Percentiles rank a stretch among this genome's conserved stretches.
These are phyloP conservation scores for Panicum hallii DNA, from an alignment of 202 grass and related monocot species.

Conservation along the genomic window DNA sequence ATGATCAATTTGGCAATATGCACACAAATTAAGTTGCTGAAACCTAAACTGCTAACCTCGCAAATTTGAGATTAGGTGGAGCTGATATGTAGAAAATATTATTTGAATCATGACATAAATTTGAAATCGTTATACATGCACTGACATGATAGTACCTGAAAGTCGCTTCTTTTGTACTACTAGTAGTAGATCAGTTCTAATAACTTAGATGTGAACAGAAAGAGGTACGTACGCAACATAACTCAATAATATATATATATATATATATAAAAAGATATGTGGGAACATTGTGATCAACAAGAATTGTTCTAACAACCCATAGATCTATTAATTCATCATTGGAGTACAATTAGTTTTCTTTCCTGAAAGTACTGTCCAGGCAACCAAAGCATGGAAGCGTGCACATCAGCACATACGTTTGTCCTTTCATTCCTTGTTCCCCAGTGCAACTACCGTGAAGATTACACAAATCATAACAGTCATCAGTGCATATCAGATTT, in stretches of 20 bases:
- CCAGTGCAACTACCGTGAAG: not conserved
- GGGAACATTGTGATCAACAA: not conserved
- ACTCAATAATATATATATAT: not conserved
- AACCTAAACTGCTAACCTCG: not conserved
- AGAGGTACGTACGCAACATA: not conserved
- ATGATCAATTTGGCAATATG: not conserved
- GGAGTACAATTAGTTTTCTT: conserved; percentile 10
- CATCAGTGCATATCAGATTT: not conserved
- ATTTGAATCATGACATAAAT: not conserved
- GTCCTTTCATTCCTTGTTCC: conserved; percentile 25
- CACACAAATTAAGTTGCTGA: not conserved
- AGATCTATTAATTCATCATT: conserved; percentile 1
- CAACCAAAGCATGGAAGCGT: conserved; percentile 31
- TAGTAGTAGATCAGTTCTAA: not conserved
- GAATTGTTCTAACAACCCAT: conserved; percentile 15
- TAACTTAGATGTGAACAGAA: not conserved
- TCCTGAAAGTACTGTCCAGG: not conserved
- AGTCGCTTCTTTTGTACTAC: not conserved
- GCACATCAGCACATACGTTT: conserved; percentile 7
- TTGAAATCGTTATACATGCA: not conserved
- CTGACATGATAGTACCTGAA: not conserved
- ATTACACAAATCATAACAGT: conserved; percentile 29
- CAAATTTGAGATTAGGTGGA: not conserved
- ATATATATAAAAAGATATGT: not conserved
- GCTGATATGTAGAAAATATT: not conserved